Base-by-base conservation (phyloP, 2,329 filamentous ascomycete genomes). In the Stagonosporopsis vannaccii region DNA sequence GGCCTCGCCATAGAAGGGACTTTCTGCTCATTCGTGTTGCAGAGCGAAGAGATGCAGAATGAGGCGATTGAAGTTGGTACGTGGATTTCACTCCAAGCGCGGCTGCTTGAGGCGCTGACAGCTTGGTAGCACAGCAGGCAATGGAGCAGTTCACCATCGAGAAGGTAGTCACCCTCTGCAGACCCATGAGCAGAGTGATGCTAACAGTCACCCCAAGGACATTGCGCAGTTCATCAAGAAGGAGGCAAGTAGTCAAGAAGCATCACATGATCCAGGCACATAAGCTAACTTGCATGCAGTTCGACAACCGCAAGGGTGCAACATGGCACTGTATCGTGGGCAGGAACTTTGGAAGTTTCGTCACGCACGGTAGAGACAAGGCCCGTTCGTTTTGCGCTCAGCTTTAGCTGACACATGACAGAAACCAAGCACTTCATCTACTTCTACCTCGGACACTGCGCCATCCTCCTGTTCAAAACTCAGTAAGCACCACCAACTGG, bases 401-500 rank as follows among this genome's bases (percentile, higher is more conserved):
- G 25, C 15, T 2, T 15, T 13, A 6, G 40, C 72, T 73, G 30
- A 73, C 44, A 22, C 6, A 3, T 8, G 37, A 33, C 81, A 97
- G 95, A 98, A 79, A 98, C 95, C 25, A 98, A 98, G 82, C 95
- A 99, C 80, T 99, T 99, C 83, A 97, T 99, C 77, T 99, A 99
- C 83, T 99, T 99, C 83, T 99, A 99, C 82, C 90, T 99, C 58
- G 95, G 95, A 51, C 95, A 98, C 84, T 97, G 92, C 78, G 95
- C 95, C 58, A 98, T 99, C 75, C 85, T 99, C 53, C 88, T 99
- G 49, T 99, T 98, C 87, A 99, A 99, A 85, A 99, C 95, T 36
- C 94, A 97, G 86, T 98, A 75, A 64, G 60, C 51, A 49, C 17
- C 23, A 52, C 45, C 43, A 40, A 51, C 20, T 51, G 58, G 56